phyloP scores from a whole-genome alignment of 2,329 filamentous ascomycete species.

The Alternaria conjuncta region DNA sequence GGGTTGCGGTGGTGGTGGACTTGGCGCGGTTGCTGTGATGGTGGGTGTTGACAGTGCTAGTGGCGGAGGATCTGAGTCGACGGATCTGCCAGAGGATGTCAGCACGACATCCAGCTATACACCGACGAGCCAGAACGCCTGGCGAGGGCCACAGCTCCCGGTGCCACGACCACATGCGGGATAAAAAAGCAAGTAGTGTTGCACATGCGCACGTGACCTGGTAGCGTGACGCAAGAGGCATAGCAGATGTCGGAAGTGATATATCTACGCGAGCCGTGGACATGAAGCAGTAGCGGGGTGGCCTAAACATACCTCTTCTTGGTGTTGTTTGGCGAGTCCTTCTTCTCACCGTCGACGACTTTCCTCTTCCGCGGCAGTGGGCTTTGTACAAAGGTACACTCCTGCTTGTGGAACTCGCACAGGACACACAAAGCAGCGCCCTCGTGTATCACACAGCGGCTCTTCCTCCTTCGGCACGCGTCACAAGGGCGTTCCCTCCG shows the following conservation, averaged over 20 bases:
- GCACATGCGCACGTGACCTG: slow-evolving; percentile 33
- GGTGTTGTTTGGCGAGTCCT: slow-evolving; percentile 61
- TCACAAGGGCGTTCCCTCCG: slow-evolving; percentile 59
- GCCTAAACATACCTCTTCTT: slow-evolving; percentile 71
- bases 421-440: slow-evolving; percentile 74
- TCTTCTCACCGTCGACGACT: slow-evolving; percentile 67
- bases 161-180: background rate
- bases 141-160: background rate
- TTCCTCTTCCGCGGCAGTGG: slow-evolving; percentile 82
- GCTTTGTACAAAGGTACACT: slow-evolving; percentile 79
- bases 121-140: background rate
- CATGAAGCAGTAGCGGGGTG: slow-evolving; percentile 19
- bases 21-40: slow-evolving; percentile 50
- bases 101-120: slow-evolving; percentile 23
- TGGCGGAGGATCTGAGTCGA: slow-evolving; percentile 49
- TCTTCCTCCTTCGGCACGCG: slow-evolving; percentile 75
- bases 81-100: slow-evolving; percentile 41
- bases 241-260: slow-evolving; percentile 4
- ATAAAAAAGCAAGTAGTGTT: slow-evolving; percentile 4
- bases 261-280: slow-evolving; percentile 12
- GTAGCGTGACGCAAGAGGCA: slow-evolving; percentile 9
- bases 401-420: slow-evolving; percentile 78
- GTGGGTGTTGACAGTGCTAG: slow-evolving; percentile 49
- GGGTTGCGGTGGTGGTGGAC: slow-evolving; percentile 41
- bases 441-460: slow-evolving; percentile 80